Evolutionary conservation across 1,284 basidiomycete genomes (phyloP).

Genomic region (Agroathelia rolfsii): DNA sequence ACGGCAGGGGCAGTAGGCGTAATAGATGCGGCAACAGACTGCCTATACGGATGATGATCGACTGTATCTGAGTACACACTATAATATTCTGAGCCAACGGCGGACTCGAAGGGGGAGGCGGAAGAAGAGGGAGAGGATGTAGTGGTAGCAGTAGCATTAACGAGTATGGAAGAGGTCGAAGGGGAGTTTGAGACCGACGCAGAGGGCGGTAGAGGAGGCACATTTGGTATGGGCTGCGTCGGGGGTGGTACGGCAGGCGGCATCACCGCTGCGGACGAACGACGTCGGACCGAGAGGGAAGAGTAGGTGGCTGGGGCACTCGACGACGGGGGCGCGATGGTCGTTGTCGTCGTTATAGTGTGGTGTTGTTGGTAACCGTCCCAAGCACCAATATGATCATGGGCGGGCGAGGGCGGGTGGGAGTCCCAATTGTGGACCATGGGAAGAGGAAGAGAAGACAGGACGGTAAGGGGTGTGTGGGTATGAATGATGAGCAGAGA

Average conservation of each 20-base stretch:
- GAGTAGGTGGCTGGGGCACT: slow-evolving; percentile 21
- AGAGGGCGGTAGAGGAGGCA: no score
- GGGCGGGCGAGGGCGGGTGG: slow-evolving; percentile 27
- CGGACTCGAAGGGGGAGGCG: no score
- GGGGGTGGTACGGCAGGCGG: slow-evolving; percentile 65
- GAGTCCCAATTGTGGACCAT: slow-evolving; percentile 51
- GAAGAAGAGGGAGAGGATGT: no score
- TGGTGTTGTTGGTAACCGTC: slow-evolving; percentile 26
- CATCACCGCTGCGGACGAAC: slow-evolving; percentile 53
- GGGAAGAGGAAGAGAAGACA: slow-evolving; percentile 8
- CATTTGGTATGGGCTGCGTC: slow-evolving; percentile 58
- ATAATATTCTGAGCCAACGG: no score
- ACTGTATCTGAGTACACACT: no score
- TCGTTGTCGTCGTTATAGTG: slow-evolving; percentile 23
- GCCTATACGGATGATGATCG: no score
- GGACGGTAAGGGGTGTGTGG: slow-evolving; percentile 2
- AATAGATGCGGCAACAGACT: slow-evolving; percentile 23
- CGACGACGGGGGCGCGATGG: slow-evolving; percentile 25
- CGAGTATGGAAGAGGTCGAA: no score
- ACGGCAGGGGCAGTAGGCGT: no score
- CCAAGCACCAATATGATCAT: slow-evolving; percentile 41
- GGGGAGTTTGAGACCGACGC: no score
- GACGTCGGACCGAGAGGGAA: slow-evolving; percentile 41
- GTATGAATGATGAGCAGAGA: no score
- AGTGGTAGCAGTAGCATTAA: no score